Evolutionary conservation across 2,329 filamentous ascomycete species (phyloP).

Genomic region (Nemania sp.): DNA sequence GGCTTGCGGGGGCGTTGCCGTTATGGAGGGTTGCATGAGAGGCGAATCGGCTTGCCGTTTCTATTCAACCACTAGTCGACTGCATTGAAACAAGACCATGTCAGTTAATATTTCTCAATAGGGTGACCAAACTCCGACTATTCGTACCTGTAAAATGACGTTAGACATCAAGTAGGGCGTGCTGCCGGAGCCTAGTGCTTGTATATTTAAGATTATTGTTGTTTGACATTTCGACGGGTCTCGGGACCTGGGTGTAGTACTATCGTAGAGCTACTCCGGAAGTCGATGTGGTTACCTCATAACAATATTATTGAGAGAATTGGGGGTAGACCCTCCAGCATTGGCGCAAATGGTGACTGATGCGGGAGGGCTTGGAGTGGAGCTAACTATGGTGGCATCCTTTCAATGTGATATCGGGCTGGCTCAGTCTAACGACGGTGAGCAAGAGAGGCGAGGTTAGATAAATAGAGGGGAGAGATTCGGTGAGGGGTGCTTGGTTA

Average conservation of each 20-base stretch:
- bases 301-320: neutral
- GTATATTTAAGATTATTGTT: neutral
- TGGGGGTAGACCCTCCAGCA: slow-evolving; percentile 5
- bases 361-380: slow-evolving; percentile 9
- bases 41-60: neutral
- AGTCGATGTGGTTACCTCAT: neutral
- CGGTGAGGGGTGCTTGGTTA: slow-evolving; percentile 10
- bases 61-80: neutral
- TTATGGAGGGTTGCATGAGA: neutral
- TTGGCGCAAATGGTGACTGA: neutral
- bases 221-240: neutral
- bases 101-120: neutral
- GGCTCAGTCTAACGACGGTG: neutral
- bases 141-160: slow-evolving; percentile 2
- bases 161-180: neutral
- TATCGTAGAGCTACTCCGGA: neutral
- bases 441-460: neutral
- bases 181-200: neutral
- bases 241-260: neutral
- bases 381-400: slow-evolving; percentile 25
- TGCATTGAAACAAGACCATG: neutral
- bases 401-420: neutral
- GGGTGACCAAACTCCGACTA: neutral
- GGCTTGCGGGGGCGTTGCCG: neutral
- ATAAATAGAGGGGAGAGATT: neutral